Base-by-base conservation (phyloP, 2,329 filamentous ascomycete genomes). In the Ophiostoma triangulosporum region DNA sequence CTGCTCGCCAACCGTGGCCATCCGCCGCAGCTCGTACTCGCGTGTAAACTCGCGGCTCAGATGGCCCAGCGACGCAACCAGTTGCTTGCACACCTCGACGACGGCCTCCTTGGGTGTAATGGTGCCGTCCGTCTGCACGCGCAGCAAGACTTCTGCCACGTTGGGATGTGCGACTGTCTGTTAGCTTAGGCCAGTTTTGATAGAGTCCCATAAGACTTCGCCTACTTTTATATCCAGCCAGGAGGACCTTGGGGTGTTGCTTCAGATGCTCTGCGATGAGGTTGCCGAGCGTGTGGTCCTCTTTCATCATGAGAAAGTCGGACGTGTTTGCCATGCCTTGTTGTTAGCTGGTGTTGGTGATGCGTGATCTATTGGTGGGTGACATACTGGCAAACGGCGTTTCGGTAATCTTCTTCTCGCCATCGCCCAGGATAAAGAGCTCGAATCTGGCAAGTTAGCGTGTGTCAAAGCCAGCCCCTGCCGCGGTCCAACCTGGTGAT, bases 271-370 rank as follows among this genome's bases (percentile, higher is more conserved):
- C 83, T 48, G 85, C 80, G 54, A 98, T 77, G 54, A 98, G 77
- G 68, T 98, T 96, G 62, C 84, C 93, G 26, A 98, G 79, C 1
- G 91, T 96, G 70, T 96, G 91, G 63, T 98, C 93, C 68, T 98
- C 93, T 69, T 96, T 97, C 70, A 88, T 88, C 70, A 98, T 83
- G 56, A 88, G 82, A 72, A 98, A 98, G 69, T 96, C 86, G 9
- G 88, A 86, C n/a, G 87, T 89, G 66, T 95, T 95, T 22, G 91
- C 88, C 66, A 95, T 89, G 64, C 88, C 89, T 93, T 22, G 32
- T 6, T n/a, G 38, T 33, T 50, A 50, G 36, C 20, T 22, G 22
- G 3, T 8, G 6, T 52, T n/a, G 33, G 45, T 33, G 8, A 31
- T 48, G 48, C 31, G 0, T 11, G 17, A 6, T 17, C n/a, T 38